Conservation (phyloP, 1,139 yeast species). For the Lodderomyces pseudojiufengensis region DNA sequence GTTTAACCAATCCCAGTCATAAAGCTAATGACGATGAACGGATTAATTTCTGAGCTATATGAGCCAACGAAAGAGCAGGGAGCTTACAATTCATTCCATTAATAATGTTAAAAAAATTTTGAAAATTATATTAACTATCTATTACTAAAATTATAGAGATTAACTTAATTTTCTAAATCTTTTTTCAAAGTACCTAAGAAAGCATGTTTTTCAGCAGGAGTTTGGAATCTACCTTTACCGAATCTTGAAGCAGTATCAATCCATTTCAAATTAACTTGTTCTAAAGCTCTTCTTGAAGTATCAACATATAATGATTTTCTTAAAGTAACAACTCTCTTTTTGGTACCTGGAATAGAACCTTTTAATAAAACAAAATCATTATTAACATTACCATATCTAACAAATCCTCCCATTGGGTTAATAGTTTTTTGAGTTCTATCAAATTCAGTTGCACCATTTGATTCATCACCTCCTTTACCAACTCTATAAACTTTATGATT, state of each 20-base stretch:
- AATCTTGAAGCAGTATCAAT: slow-evolving; percentile 99
- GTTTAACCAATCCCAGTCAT: no score
- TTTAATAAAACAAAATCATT: slow-evolving; percentile 96
- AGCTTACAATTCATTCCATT: no score
- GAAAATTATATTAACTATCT: not conserved
- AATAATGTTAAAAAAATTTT: no score
- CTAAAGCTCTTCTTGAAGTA: slow-evolving; percentile 97
- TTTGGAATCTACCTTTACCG: slow-evolving; percentile 99
- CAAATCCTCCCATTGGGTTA: slow-evolving; percentile 99
- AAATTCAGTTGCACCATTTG: slow-evolving; percentile 93
- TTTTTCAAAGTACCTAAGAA: slow-evolving; percentile 99
- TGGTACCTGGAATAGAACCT: slow-evolving; percentile 99
- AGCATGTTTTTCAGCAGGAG: slow-evolving; percentile 99
- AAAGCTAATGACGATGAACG: no score
- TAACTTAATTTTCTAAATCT: slow-evolving; percentile 50
- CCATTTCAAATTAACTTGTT: slow-evolving; percentile 97
- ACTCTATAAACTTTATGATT: slow-evolving; percentile 99
- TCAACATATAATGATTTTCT: slow-evolving; percentile 98
- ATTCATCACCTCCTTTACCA: slow-evolving; percentile 94
- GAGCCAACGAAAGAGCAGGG: no score
- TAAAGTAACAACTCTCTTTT: slow-evolving; percentile 98
- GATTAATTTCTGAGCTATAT: no score
- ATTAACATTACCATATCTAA: slow-evolving; percentile 96
- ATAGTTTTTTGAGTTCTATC: slow-evolving; percentile 99
- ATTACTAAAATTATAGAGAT: no score